These are phyloP conservation scores for Tubosaeta sp. DNA, from an alignment of 768 basidiomycete species.

Conservation along the genomic window DNA sequence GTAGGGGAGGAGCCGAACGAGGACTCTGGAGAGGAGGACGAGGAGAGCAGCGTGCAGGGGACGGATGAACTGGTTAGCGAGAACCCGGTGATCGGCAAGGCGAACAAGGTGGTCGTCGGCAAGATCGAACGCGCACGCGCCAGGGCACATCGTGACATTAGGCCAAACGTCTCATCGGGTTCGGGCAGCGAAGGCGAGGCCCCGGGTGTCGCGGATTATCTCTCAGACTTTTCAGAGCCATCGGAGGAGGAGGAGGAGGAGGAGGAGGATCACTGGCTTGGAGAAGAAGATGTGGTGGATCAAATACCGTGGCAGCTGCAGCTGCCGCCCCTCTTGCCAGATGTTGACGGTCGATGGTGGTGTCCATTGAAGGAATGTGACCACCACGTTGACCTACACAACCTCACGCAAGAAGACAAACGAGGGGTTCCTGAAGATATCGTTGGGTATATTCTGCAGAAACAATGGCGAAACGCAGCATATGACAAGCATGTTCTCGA, in stretches of 20 bases:
- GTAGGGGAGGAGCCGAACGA: slow-evolving; percentile 10
- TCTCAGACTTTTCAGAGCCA: slow-evolving; percentile 54
- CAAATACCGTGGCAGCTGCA: slow-evolving; percentile 37
- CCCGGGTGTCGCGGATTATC: slow-evolving; percentile 35
- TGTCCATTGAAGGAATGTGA: slow-evolving; percentile 45
- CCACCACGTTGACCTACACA: slow-evolving; percentile 44
- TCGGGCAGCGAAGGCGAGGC: slow-evolving; percentile 20
- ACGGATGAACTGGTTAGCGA: slow-evolving; percentile 11
- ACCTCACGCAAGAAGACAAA: slow-evolving; percentile 34
- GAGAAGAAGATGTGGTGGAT: slow-evolving; percentile 19
- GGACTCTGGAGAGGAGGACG: slow-evolving; percentile 4
- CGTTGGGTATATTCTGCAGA: slow-evolving; percentile 25
- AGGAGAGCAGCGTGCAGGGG: not conserved
- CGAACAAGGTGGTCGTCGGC: slow-evolving; percentile 10
- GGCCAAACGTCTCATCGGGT: slow-evolving; percentile 7
- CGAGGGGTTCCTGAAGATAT: slow-evolving; percentile 19
- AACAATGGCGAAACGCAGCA: slow-evolving; percentile 33
- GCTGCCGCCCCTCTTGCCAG: slow-evolving; percentile 37
- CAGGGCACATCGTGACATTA: not conserved
- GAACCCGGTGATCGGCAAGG: slow-evolving; percentile 30
- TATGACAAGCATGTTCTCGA: slow-evolving; percentile 25
- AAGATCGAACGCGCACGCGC: slow-evolving; percentile 17
- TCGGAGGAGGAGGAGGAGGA: slow-evolving; percentile 44
- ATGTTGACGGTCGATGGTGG: slow-evolving; percentile 47
- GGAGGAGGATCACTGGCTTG: slow-evolving; percentile 27